Evolutionary conservation across 1,284 basidiomycete genomes (phyloP), one percentile per base, ranked within the genome.

Genomic region (Heterobasidion occidentale): DNA sequence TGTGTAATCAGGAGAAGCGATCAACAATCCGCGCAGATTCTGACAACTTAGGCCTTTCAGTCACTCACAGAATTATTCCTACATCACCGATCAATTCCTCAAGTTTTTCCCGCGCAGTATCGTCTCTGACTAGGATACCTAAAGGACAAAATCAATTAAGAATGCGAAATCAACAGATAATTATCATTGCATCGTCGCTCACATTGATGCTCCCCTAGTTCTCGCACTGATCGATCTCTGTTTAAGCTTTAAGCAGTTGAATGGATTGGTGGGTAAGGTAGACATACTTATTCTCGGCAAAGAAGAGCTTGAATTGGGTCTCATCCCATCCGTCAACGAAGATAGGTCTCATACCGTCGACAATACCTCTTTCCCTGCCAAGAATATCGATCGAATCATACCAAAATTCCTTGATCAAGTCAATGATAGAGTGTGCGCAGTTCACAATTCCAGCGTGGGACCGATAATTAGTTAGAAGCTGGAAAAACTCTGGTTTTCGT

Each of bases 161-260:
- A 9, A 17, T 14, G 17, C 46, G 12, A 27, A 27, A 27, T 53
- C 84, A 55, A 3, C 80, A 80, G 38, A 78, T 73, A 11, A 11
- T 48, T 15, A 17, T 15, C 2, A n/a, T 19, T 82, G 75, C 33
- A 86, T 27, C 4, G 27, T 27, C 6, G 27, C 84, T 44, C 14
- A 52, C 86, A 88, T 70, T 88, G 86, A 38, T 82, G 69, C 0
- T 86, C 85, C 1, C 86, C 86, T 27, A 88, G 81, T 61, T 87
- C 84, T 42, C n/a, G 38, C 11, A 86, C 77, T 1, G 71, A 74
- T 56, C 69, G 72, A 14, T 75, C 78, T 1, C 79, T 82, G 58
- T 38, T 20, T 2, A 14, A 11, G 27, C 9, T 11, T 17, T 48
- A 4, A 36, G 19, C n/a, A 38, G 38, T 8, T 19, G 15, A 11